A percentile compares a stretch with the other conserved stretches of the same genome.
Conservation (phyloP, 805 yeast species). For the Grigorovia transvaalensis region DNA sequence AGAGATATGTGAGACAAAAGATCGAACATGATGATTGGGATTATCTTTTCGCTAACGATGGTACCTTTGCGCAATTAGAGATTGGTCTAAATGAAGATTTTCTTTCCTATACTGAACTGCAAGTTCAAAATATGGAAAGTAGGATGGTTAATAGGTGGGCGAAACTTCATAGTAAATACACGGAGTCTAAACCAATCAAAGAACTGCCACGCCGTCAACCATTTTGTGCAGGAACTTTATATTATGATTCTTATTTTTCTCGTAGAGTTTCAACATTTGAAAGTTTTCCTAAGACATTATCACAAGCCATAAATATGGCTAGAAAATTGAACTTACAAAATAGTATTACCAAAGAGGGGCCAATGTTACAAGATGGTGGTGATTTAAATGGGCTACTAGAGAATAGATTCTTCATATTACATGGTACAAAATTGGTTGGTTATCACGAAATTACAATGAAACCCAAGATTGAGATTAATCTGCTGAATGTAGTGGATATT, state of each 20-base stretch:
- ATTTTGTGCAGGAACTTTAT: conserved; percentile 53
- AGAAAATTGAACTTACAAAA: conserved; percentile 29
- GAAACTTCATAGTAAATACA: conserved; percentile 10
- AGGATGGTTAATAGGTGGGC: conserved; percentile 65
- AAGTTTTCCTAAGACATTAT: conserved; percentile 59
- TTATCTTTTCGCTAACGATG: conserved; percentile 63
- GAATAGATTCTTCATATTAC: conserved; percentile 63
- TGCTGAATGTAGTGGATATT: conserved; percentile 48
- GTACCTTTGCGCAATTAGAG: conserved; percentile 77
- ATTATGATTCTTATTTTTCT: conserved; percentile 56
- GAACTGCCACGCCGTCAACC: conserved; percentile 34
- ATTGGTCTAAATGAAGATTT: conserved; percentile 31
- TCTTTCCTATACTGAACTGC: conserved; percentile 9
- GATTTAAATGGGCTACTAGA: conserved; percentile 62
- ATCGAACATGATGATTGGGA: conserved; percentile 49
- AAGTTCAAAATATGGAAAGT: conserved; percentile 1
- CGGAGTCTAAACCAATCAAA: background rate
- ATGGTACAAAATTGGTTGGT: conserved; percentile 63
- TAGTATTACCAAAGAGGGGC: conserved; percentile 45
- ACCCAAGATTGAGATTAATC: conserved; percentile 66
- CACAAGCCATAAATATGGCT: conserved; percentile 38
- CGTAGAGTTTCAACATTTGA: conserved; percentile 54
- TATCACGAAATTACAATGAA: conserved; percentile 60
- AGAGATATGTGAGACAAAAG: conserved; percentile 41
- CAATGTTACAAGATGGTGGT: conserved; percentile 82